These are phyloP conservation scores for Elongisporangium senticosum DNA, from an alignment of 352 stramenopile species.

Conservation along the genomic window DNA sequence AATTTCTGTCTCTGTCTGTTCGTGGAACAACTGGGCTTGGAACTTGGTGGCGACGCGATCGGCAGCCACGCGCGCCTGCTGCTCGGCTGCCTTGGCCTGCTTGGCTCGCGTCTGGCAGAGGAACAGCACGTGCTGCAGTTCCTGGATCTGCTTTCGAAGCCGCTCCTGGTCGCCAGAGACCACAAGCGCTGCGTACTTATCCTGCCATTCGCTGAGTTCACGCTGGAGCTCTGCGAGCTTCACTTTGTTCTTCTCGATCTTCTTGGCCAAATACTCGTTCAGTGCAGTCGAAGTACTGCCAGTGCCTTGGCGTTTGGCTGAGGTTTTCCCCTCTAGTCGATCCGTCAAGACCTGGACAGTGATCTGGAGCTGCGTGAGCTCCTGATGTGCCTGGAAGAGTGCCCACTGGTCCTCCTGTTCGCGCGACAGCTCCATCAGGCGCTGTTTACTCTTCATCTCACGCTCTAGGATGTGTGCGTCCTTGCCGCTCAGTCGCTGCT, in stretches of 20 bases:
- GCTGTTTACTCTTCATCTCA: conserved; percentile 36
- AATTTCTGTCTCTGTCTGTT: conserved; percentile 63
- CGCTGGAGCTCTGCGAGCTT: conserved; percentile 36
- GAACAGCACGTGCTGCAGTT: conserved; percentile 68
- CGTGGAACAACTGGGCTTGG: conserved; percentile 31
- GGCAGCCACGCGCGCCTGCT: conserved; percentile 21
- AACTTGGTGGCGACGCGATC: conserved; percentile 28
- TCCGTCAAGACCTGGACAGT: conserved; percentile 35
- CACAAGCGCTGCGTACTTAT: conserved; percentile 37
- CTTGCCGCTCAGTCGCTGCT: conserved; percentile 33
- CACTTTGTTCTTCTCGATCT: conserved; percentile 35
- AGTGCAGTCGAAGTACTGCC: conserved; percentile 16
- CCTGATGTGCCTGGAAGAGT: conserved; percentile 45
- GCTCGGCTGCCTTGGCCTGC: conserved; percentile 37
- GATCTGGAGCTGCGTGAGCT: conserved; percentile 58
- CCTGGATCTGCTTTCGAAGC: conserved; percentile 45
- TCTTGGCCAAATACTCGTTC: conserved; percentile 40
- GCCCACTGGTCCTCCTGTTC: conserved; percentile 58
- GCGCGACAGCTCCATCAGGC: conserved; percentile 30
- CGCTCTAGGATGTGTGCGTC: conserved; percentile 12
- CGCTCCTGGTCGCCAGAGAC: conserved; percentile 35
- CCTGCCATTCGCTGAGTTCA: conserved; percentile 18
- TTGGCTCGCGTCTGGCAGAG: conserved; percentile 49
- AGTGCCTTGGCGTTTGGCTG: conserved; percentile 3
- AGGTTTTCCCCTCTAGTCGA: conserved; percentile 6